A percentile compares a stretch with the other conserved stretches of the same genome.
These are phyloP conservation scores for Epichloe sylvatica DNA, from an alignment of 2,329 filamentous ascomycete species.

Conservation along the genomic window DNA sequence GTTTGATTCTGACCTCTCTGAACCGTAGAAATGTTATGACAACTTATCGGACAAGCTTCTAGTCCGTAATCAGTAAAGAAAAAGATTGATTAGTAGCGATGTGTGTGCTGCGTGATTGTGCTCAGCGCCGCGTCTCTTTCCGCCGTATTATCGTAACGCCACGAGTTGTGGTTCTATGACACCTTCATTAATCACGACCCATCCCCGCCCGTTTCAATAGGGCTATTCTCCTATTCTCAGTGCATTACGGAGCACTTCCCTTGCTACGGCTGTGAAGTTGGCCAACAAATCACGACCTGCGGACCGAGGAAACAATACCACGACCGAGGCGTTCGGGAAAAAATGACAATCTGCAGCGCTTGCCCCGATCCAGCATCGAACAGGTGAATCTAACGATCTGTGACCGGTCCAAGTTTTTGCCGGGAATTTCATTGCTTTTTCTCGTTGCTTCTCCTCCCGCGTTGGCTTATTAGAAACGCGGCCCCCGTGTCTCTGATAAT, in stretches of 20 bases:
- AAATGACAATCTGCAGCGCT: background rate
- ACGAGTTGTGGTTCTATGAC: background rate
- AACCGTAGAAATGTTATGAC: too few relatives aligned
- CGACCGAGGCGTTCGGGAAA: background rate
- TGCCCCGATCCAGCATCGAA: background rate
- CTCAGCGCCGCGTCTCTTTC: background rate
- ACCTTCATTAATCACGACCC: background rate
- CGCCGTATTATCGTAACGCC: background rate
- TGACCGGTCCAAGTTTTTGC: background rate
- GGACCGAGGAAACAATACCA: background rate
- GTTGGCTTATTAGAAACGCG: background rate
- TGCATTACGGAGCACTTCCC: too few relatives aligned
- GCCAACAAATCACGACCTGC: background rate
- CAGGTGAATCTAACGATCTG: background rate
- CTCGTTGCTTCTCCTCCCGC: background rate
- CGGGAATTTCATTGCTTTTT: background rate
- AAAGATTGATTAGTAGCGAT: background rate
- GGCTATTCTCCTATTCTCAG: too few relatives aligned
- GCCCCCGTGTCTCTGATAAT: background rate
- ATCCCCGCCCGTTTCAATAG: too few relatives aligned
- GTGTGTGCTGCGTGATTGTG: background rate
- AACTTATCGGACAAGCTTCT: background rate
- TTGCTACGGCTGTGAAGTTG: background rate
- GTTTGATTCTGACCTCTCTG: background rate
- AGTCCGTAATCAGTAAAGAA: background rate